Evolutionary conservation across 2,329 filamentous ascomycete species (phyloP).

Genomic region (Talaromyces pinophilus): DNA sequence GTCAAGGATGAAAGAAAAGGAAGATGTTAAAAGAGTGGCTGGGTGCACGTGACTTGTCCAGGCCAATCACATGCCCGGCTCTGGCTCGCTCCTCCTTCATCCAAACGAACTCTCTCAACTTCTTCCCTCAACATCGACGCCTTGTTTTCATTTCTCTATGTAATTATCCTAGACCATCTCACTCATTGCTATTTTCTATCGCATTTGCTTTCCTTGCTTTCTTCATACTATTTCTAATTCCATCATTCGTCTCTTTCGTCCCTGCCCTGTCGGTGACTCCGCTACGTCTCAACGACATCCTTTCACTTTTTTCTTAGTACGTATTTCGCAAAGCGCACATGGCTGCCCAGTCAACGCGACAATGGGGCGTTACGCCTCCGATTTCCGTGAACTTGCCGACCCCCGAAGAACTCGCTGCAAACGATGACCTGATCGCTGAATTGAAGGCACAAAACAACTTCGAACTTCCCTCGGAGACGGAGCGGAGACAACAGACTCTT

Average conservation of each 20-base stretch:
- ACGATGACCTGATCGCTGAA: slow-evolving; percentile 78
- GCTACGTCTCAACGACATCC: not conserved
- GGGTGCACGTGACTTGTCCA: not conserved
- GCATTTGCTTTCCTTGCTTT: not conserved
- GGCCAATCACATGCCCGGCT: not conserved
- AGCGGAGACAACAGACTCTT: slow-evolving; percentile 74
- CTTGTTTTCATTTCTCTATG: slow-evolving; percentile 9
- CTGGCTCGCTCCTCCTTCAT: not conserved
- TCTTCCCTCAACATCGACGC: not conserved
- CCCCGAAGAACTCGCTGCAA: slow-evolving; percentile 72
- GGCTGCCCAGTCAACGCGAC: slow-evolving; percentile 35
- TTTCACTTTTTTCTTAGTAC: not conserved
- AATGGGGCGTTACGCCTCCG: slow-evolving; percentile 78
- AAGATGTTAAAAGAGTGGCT: not conserved
- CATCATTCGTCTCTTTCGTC: not conserved
- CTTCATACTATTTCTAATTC: not conserved
- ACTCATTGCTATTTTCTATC: slow-evolving; percentile 2
- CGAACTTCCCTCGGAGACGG: slow-evolving; percentile 77
- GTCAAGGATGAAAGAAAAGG: not conserved
- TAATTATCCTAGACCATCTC: slow-evolving; percentile 4
- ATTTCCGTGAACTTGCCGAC: slow-evolving; percentile 78
- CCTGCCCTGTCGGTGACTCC: not conserved
- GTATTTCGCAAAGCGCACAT: slow-evolving; percentile 14
- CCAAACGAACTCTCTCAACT: not conserved
- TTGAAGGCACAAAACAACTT: slow-evolving; percentile 89